These are phyloP conservation scores for Rhododendron williamsianum DNA, from an alignment of 148 eudicot species.

Conservation along the genomic window DNA sequence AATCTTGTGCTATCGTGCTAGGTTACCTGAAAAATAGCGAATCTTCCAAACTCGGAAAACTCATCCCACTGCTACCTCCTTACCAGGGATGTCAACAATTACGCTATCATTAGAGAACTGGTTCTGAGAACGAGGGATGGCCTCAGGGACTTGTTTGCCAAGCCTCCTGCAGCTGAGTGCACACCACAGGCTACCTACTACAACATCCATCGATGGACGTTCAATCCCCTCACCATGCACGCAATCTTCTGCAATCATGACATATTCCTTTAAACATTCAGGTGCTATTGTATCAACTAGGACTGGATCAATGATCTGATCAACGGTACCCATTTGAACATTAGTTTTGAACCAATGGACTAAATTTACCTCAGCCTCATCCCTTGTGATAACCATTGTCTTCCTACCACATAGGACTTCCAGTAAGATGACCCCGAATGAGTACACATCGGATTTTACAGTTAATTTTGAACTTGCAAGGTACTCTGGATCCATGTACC, in stretches of 20 bases:
- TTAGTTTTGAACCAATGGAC: slow-evolving; percentile 11
- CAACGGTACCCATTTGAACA: background rate
- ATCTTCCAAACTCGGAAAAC: background rate
- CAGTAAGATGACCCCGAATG: slow-evolving; percentile 19
- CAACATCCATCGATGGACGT: slow-evolving; percentile 19
- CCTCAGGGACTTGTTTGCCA: background rate
- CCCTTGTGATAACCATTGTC: background rate
- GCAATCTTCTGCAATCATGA: slow-evolving; percentile 14
- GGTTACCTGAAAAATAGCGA: background rate
- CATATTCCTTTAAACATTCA: slow-evolving; percentile 15
- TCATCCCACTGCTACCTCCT: background rate
- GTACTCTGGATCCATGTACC: slow-evolving; percentile 17
- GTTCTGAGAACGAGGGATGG: background rate
- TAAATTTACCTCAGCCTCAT: background rate
- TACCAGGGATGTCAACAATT: background rate
- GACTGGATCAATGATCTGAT: slow-evolving; percentile 10
- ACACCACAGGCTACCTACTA: slow-evolving; percentile 13
- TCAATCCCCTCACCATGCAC: background rate
- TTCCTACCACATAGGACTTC: slow-evolving; percentile 12
- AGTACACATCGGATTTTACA: slow-evolving; percentile 21
- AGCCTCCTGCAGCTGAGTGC: slow-evolving; percentile 16
- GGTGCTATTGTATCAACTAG: slow-evolving; percentile 10
- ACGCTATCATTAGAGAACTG: background rate
- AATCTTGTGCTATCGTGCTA: background rate
- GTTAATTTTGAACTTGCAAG: background rate